phyloP scores from a whole-genome alignment of 2,329 filamentous ascomycete species.

The Aspergillus flavus region DNA sequence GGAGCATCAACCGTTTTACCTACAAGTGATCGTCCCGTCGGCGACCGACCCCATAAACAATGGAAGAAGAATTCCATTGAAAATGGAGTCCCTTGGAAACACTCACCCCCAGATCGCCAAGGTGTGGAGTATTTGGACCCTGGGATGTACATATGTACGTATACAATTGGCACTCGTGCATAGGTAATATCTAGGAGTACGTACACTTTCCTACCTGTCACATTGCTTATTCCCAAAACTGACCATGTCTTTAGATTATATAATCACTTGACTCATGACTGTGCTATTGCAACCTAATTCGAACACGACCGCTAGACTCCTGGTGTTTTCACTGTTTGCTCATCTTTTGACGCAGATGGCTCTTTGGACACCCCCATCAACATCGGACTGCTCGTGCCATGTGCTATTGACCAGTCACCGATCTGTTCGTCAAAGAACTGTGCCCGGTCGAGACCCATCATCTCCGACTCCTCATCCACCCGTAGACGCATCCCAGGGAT shows the following conservation, averaged over 20 bases:
- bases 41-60: not conserved
- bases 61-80: not conserved
- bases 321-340: constrained; percentile 9
- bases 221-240: too few species aligned
- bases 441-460: constrained; percentile 57
- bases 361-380: constrained; percentile 18
- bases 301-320: not conserved
- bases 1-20: not conserved
- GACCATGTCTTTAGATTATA: not conserved
- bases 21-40: not conserved
- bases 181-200: not conserved
- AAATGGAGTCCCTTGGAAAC: not conserved
- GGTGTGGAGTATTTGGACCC: not conserved
- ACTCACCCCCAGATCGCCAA: not conserved
- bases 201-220: not conserved
- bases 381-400: constrained; percentile 16
- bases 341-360: constrained; percentile 16
- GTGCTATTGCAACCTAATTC: not conserved
- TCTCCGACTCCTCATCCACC: constrained; percentile 58
- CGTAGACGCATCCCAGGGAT: constrained; percentile 58
- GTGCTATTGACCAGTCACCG: constrained; percentile 51
- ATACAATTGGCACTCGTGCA: not conserved
- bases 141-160: not conserved
- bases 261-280: not conserved
- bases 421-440: constrained; percentile 62